phyloP scores from a whole-genome alignment of 805 yeast genomes.

The Metschnikowia amazonensis region DNA sequence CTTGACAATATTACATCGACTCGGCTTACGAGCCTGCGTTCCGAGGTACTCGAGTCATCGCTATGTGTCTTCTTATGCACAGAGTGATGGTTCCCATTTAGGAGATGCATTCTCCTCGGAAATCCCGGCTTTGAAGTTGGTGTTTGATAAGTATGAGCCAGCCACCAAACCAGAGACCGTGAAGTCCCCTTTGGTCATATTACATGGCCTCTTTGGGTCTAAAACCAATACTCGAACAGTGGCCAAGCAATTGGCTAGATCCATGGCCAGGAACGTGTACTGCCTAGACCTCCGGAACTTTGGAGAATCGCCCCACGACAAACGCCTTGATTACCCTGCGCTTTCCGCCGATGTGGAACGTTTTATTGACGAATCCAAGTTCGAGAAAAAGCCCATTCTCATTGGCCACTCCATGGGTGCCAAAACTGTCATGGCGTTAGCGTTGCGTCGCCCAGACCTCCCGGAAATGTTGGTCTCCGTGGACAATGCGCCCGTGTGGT shows the following conservation, averaged over 20 bases:
- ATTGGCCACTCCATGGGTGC: slow-evolving; percentile 93
- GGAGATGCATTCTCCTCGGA: slow-evolving; percentile 31
- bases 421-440: slow-evolving; percentile 84
- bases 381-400: slow-evolving; percentile 48
- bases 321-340: slow-evolving; percentile 70
- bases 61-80: not conserved
- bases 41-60: not conserved
- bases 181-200: slow-evolving; percentile 63
- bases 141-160: slow-evolving; percentile 45
- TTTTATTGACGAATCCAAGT: slow-evolving; percentile 49
- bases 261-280: slow-evolving; percentile 54
- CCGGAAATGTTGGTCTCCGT: slow-evolving; percentile 67
- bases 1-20: not conserved
- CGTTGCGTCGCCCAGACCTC: slow-evolving; percentile 61
- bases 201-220: slow-evolving; percentile 90
- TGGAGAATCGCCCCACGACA: slow-evolving; percentile 83
- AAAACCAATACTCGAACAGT: slow-evolving; percentile 77
- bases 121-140: slow-evolving; percentile 51
- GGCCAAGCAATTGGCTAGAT: slow-evolving; percentile 52
- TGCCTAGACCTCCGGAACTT: slow-evolving; percentile 83
- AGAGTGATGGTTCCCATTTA: slow-evolving; percentile 14
- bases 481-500: slow-evolving; percentile 84
- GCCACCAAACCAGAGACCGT: slow-evolving; percentile 18
- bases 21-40: not conserved
- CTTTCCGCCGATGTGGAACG: slow-evolving; percentile 82